Base-by-base conservation (phyloP, 345 rosid genomes). In the Ceriops tagal region DNA sequence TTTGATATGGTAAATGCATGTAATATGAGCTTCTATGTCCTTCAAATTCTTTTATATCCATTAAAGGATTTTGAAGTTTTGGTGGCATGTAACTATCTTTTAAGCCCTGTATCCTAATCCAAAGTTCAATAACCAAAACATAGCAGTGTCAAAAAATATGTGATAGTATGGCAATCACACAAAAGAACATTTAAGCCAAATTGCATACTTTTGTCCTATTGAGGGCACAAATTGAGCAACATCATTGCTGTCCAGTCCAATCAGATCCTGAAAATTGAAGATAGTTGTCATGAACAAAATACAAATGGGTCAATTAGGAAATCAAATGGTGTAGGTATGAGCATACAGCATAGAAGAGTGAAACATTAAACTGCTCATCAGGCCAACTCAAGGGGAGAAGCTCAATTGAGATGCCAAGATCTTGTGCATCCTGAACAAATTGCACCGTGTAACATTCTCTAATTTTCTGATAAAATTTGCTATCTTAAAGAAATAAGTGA, bases 401-500 rank as follows among this genome's bases (percentile, higher is more conserved):
- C 66, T 95, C 97, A 76, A 95, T 95, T 68, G 92, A 78, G 77
- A 95, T 88, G 73, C 96, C 96, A 69, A 95, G 92, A 81, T 90
- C 99, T 86, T 83, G 93, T 53, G 97, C 93, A 86, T 95, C 99
- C 99, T 95, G 77, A 55, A 71, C 73, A 64, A 70, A 56, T 63
- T n/a, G 20, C 16, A 53, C 15, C 5, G 0, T 6, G 30, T 10
- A 56, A 56, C 43, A n/a, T 58, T 61, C 53, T 13, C 47, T n/a
- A 20, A 73, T 58, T 60, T 49, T 20, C 51, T n/a, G 7, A 27
- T 52, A 24, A 47, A 22, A 47, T 16, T 21, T 24, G n/a, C 63
- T 18, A 6, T 66, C 53, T 30, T 13, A 59, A 34, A 63, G 61
- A 43, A 30, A 64, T 53, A 18, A 53, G 27, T 52, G 16, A 56